These are phyloP conservation scores for Serendipita sp. DNA, from an alignment of 768 basidiomycete species.

Conservation along the genomic window DNA sequence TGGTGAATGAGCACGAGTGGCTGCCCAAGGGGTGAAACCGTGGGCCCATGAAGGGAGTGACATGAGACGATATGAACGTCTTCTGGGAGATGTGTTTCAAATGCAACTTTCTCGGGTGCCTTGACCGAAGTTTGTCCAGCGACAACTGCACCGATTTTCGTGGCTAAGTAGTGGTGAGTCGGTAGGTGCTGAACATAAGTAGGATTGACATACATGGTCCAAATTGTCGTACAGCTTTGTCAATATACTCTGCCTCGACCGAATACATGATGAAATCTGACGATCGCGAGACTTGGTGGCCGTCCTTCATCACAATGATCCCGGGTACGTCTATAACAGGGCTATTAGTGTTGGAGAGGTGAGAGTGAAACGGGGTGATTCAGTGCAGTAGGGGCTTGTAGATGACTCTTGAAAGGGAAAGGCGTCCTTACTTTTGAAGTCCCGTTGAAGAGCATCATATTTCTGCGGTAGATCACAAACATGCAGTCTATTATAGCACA, in stretches of 20 bases:
- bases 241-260: constrained; percentile 83
- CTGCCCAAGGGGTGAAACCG: constrained; percentile 74
- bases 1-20: constrained; percentile 60
- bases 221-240: constrained; percentile 66
- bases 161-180: constrained; percentile 36
- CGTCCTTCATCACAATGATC: constrained; percentile 55
- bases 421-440: constrained; percentile 39
- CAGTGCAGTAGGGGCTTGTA: not conserved
- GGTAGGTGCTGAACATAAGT: not conserved
- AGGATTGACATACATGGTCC: constrained; percentile 62
- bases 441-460: constrained; percentile 42
- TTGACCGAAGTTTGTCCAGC: constrained; percentile 96
- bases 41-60: constrained; percentile 90
- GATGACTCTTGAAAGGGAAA: too few species aligned
- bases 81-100: constrained; percentile 69
- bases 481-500: constrained; percentile 45
- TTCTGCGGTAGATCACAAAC: constrained; percentile 76
- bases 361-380: not conserved
- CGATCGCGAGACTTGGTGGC: constrained; percentile 73
- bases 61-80: constrained; percentile 85
- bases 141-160: constrained; percentile 82
- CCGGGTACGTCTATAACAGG: constrained; percentile 32
- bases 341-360: not conserved
- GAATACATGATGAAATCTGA: constrained; percentile 93
- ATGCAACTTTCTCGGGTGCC: constrained; percentile 79